Conservation (phyloP, 2,329 filamentous ascomycete species). For the Lachnellula willkommii region DNA sequence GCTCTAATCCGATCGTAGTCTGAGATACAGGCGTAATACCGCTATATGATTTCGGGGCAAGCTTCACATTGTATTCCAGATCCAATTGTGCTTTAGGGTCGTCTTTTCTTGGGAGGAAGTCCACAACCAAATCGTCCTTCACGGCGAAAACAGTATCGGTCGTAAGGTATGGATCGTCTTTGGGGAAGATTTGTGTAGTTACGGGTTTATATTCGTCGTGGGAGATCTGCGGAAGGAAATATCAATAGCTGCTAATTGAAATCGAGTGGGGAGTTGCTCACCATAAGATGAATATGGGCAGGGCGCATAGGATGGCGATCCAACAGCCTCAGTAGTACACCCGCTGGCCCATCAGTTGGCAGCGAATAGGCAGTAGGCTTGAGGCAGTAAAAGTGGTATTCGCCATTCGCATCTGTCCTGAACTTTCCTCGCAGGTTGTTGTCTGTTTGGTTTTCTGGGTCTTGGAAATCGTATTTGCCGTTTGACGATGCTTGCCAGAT, state of each 20-base stretch:
- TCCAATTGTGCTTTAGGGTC: constrained; percentile 30
- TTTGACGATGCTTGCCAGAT: constrained; percentile 62
- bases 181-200: constrained; percentile 72
- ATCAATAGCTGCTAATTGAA: neutral
- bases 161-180: constrained; percentile 54
- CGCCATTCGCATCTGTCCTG: constrained; percentile 50
- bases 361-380: constrained; percentile 39
- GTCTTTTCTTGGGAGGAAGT: constrained; percentile 36
- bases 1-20: neutral
- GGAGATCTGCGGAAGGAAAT: constrained; percentile 37
- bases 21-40: neutral
- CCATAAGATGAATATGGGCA: constrained; percentile 54
- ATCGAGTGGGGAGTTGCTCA: constrained; percentile 22
- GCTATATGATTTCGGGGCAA: constrained; percentile 12
- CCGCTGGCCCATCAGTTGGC: constrained; percentile 47
- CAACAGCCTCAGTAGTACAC: constrained; percentile 46
- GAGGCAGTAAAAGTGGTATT: constrained; percentile 47
- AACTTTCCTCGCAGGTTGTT: constrained; percentile 59
- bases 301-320: constrained; percentile 53
- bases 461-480: constrained; percentile 54
- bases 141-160: constrained; percentile 51
- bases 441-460: constrained; percentile 52
- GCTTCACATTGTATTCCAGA: constrained; percentile 33
- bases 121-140: constrained; percentile 45
- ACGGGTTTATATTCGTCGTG: constrained; percentile 60